Conservation (phyloP, 352 stramenopile species). For the Pythium aphanidermatum region DNA sequence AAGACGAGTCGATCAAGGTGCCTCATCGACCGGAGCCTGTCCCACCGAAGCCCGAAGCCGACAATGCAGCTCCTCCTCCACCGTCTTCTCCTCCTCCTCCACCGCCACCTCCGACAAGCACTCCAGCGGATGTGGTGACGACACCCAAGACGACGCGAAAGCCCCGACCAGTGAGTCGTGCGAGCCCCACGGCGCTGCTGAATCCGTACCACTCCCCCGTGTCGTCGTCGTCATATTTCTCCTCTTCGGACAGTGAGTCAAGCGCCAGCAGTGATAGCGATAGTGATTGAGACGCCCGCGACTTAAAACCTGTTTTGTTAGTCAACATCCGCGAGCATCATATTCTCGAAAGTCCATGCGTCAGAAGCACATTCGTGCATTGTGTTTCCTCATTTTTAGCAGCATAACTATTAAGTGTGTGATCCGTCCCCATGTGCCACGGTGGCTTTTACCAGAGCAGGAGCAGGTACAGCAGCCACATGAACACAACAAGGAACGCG, state of each 20-base stretch:
- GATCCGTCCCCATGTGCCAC: not conserved
- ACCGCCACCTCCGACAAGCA: constrained; percentile 1
- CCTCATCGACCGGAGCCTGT: too few species aligned
- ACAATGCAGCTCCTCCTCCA: constrained; percentile 7
- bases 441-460: constrained; percentile 43
- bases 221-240: constrained; percentile 78
- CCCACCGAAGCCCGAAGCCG: not conserved
- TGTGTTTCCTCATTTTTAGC: too few species aligned
- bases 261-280: constrained; percentile 31
- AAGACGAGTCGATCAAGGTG: not conserved
- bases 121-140: too few species aligned
- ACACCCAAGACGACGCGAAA: not conserved
- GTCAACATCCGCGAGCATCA: too few species aligned
- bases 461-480: constrained; percentile 62
- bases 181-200: constrained; percentile 24
- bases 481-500: constrained; percentile 42
- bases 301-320: too few species aligned
- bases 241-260: constrained; percentile 73
- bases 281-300: constrained; percentile 45
- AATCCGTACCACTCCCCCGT: constrained; percentile 51
- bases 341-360: too few species aligned
- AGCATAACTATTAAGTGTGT: too few species aligned
- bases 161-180: constrained; percentile 3
- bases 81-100: constrained; percentile 18
- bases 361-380: too few species aligned